phyloP scores from a whole-genome alignment of 495 filamentous ascomycete genomes.

The Cladorrhinum samala region DNA sequence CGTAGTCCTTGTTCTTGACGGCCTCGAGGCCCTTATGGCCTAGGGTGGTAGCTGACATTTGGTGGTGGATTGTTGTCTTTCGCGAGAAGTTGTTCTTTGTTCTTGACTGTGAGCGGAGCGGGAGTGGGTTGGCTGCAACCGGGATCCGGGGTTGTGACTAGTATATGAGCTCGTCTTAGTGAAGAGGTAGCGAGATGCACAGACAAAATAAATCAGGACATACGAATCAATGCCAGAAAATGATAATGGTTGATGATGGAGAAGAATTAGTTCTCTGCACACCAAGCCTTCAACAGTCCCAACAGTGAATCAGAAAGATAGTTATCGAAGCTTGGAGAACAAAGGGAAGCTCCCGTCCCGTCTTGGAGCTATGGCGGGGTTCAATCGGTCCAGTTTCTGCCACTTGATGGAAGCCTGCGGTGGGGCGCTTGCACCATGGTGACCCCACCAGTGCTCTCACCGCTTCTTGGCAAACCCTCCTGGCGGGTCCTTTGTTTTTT shows the following conservation, averaged over 20 bases:
- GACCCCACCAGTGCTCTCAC: conserved; percentile 2
- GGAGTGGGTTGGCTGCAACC: too few relatives aligned
- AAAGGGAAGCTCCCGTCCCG: not conserved
- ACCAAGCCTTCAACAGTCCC: too few relatives aligned
- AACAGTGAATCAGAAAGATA: not conserved
- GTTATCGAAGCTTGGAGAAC: conserved; percentile 9
- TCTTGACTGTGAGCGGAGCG: too few relatives aligned
- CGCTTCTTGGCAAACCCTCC: conserved; percentile 7
- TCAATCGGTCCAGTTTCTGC: conserved; percentile 11
- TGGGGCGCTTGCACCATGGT: not conserved
- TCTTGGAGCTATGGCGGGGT: conserved; percentile 8
- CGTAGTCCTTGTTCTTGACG: conserved; percentile 55
- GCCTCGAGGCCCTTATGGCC: conserved; percentile 48
- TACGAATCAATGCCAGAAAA: too few relatives aligned
- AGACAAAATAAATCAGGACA: too few relatives aligned
- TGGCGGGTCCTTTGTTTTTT: not conserved
- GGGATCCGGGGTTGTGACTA: too few relatives aligned
- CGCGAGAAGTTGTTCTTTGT: too few relatives aligned
- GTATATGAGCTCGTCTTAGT: too few relatives aligned
- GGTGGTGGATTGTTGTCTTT: not conserved
- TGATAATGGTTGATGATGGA: too few relatives aligned
- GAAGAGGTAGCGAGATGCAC: too few relatives aligned
- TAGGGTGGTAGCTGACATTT: conserved; percentile 26
- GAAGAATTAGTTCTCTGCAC: too few relatives aligned
- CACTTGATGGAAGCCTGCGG: not conserved